Conservation (phyloP, 768 basidiomycete species). For the Boletus huronensis region DNA sequence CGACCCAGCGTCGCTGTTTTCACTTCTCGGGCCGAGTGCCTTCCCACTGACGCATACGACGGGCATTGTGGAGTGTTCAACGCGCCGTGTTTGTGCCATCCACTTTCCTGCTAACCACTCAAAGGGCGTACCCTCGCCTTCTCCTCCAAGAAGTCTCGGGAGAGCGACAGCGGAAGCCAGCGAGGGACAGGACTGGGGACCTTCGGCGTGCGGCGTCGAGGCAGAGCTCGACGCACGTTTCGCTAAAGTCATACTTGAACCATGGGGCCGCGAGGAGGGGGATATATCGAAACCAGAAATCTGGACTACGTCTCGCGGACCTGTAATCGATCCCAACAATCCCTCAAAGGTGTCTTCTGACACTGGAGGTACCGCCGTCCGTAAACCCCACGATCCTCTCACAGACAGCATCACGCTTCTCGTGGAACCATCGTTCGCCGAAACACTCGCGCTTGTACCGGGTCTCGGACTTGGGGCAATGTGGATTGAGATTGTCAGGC, state of each 20-base stretch:
- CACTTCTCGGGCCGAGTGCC: conserved; percentile 51
- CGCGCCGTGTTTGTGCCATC: conserved; percentile 53
- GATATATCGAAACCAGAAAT: conserved; percentile 38
- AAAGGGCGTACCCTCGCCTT: background rate
- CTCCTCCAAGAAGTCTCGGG: background rate
- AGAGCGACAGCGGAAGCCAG: conserved; percentile 5
- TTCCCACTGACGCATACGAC: conserved; percentile 61
- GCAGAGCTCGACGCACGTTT: conserved; percentile 44
- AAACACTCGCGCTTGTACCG: conserved; percentile 36
- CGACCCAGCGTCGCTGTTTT: conserved; percentile 29
- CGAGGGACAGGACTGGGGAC: conserved; percentile 8
- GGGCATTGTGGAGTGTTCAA: conserved; percentile 63
- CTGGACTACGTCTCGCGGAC: conserved; percentile 37
- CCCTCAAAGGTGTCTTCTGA: conserved; percentile 6
- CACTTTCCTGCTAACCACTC: conserved; percentile 34
- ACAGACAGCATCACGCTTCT: conserved; percentile 60
- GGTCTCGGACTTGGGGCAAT: conserved; percentile 64
- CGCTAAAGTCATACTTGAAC: conserved; percentile 49
- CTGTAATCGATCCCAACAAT: conserved; percentile 26
- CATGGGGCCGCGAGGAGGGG: conserved; percentile 47
- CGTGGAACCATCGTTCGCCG: conserved; percentile 43
- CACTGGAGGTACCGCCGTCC: background rate
- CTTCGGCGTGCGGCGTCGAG: conserved; percentile 38
- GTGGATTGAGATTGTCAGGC: conserved; percentile 64
- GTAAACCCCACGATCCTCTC: conserved; percentile 45